Base-by-base conservation (phyloP, 176 grass and related monocot species). In the Paspalum notatum region DNA sequence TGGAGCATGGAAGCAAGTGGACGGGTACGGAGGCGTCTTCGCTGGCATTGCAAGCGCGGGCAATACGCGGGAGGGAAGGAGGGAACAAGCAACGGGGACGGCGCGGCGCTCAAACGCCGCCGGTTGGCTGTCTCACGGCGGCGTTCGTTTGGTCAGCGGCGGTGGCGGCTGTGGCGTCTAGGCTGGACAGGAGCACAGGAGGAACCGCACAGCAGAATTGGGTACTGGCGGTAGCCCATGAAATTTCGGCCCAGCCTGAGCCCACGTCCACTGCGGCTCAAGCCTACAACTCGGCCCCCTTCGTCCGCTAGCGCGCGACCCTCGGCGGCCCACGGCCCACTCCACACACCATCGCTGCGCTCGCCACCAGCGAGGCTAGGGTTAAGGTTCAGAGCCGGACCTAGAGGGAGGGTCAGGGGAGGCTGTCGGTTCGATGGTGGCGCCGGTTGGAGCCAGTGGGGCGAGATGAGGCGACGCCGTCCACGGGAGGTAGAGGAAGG, bases 1-100 rank as follows among this genome's bases (percentile, higher is more conserved):
- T 52, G 71, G 71, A 89, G 71, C 82, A 89, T 85, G 80, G 71
- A 85, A 76, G 76, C 70, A n/a, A 57, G 49, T 9, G 76, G 63
- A n/a, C 20, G 55, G 15, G 53, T 75, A 47, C 6, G 68, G 53
- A 42, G 80, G 42, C 67, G 64, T 48, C 79, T 74, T 82, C 67
- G 72, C 72, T 71, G 39, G 79, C 79, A 87, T 77, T 38, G 78
- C 85, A 76, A 59, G 85, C 51, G 54, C 7, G 15, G 64, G 32
- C 69, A 9, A 53, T 14, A 20, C 15, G 49, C 63, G 4, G 47
- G 32, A 67, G 32, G 17, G 76, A 16, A 54, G 64, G 2, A 12
- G 13, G 61, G 7, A 16, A 41, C 48, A 51, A 21, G 14, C 32
- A 3, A 32, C 32, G n/a, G 60, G 46, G 41, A 78, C 60, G 47